phyloP scores from a whole-genome alignment of 1,139 yeast genomes.

The Candida gigantensis region DNA sequence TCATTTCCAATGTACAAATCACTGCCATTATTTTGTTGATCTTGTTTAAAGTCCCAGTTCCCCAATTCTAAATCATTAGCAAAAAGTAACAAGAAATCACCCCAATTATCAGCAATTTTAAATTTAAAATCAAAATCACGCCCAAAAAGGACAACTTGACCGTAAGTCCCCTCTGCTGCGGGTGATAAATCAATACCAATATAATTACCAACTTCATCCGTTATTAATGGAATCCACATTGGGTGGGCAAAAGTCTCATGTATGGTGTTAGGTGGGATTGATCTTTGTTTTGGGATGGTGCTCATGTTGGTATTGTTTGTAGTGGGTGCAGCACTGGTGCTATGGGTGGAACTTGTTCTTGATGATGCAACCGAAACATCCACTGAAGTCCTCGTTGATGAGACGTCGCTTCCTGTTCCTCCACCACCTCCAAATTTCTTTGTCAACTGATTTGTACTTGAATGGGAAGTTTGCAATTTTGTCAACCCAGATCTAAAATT shows the following conservation, averaged over 20 bases:
- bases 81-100: conserved; percentile 74
- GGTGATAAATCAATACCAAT: conserved; percentile 90
- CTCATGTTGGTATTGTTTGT: conserved; percentile 6
- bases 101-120: conserved; percentile 80
- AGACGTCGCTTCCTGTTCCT: conserved; percentile 13
- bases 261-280: conserved; percentile 73
- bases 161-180: conserved; percentile 58
- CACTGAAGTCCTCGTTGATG: conserved; percentile 11
- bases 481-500: conserved; percentile 24
- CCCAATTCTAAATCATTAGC: conserved; percentile 85
- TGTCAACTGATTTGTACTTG: conserved; percentile 19
- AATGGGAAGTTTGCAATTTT: conserved; percentile 28
- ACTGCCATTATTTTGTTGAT: conserved; percentile 43
- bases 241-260: conserved; percentile 80
- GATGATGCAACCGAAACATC: conserved; percentile 11
- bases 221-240: conserved; percentile 86
- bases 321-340: conserved; percentile 5
- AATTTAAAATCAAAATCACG: conserved; percentile 85
- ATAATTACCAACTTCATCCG: conserved; percentile 88
- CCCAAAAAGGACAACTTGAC: conserved; percentile 87
- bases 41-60: conserved; percentile 65
- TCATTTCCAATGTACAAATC: conserved; percentile 62
- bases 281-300: conserved; percentile 57
- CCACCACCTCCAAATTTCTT: conserved; percentile 23
- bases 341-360: conserved; percentile 10